phyloP scores from a whole-genome alignment of 2,329 filamentous ascomycete species.

The Pseudocercospora macadamiae region DNA sequence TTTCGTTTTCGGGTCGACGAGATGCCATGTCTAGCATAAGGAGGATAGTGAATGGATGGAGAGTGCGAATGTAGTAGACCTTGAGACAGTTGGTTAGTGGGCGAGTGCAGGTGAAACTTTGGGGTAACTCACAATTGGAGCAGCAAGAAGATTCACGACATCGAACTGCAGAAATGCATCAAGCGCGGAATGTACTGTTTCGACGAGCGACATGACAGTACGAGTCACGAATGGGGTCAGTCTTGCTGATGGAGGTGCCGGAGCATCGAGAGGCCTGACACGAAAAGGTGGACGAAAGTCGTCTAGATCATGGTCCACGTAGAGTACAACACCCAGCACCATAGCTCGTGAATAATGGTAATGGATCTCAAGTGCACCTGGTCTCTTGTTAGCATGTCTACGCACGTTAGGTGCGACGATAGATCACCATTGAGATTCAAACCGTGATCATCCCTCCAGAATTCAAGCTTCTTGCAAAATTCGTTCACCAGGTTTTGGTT shows the following conservation, averaged over 20 bases:
- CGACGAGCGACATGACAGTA: slow-evolving; percentile 4
- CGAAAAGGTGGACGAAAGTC: slow-evolving; percentile 15
- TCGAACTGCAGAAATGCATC: slow-evolving; percentile 13
- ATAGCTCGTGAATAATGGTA: slow-evolving; percentile 12
- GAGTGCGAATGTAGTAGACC: slow-evolving; percentile 15
- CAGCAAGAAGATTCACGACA: neutral
- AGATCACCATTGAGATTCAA: slow-evolving; percentile 8
- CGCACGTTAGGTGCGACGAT: neutral
- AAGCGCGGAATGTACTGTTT: slow-evolving; percentile 8
- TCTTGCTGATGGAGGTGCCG: neutral
- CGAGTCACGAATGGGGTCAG: slow-evolving; percentile 13
- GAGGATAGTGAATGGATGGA: slow-evolving; percentile 10
- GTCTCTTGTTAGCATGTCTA: neutral
- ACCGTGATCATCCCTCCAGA: slow-evolving; percentile 8
- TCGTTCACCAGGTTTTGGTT: slow-evolving; percentile 3
- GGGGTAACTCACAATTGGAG: slow-evolving; percentile 6
- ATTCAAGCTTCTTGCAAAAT: slow-evolving; percentile 5
- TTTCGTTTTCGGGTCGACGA: slow-evolving; percentile 9
- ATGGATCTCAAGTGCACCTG: slow-evolving; percentile 11
- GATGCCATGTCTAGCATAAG: slow-evolving; percentile 11
- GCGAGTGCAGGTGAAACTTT: neutral
- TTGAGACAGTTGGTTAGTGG: neutral
- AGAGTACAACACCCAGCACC: slow-evolving; percentile 10
- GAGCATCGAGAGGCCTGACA: slow-evolving; percentile 6
- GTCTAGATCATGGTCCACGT: slow-evolving; percentile 14